These are phyloP conservation scores for Mrakia blollopis DNA, from an alignment of 768 basidiomycete genomes.

Conservation along the genomic window DNA sequence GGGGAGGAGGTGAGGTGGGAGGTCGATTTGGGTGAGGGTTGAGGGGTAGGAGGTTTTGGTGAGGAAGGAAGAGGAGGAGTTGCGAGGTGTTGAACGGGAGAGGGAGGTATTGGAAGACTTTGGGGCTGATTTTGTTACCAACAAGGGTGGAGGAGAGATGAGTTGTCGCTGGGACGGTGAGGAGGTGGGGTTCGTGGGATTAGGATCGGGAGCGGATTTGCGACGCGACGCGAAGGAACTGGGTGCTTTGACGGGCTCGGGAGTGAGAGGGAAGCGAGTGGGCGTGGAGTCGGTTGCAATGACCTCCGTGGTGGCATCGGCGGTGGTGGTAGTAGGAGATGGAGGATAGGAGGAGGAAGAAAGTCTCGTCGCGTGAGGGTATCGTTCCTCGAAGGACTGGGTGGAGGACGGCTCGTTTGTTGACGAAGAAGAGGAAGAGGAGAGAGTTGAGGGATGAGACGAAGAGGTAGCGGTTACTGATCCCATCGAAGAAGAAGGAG, in stretches of 20 bases:
- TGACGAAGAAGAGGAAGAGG: too few species aligned
- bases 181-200: not conserved
- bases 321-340: not conserved
- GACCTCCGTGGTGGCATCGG: not conserved
- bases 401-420: not conserved
- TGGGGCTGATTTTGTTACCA: not conserved
- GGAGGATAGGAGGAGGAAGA: not conserved
- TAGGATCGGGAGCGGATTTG: too few species aligned
- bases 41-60: not conserved
- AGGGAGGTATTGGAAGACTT: not conserved
- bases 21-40: not conserved
- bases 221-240: not conserved
- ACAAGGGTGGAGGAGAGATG: not conserved
- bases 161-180: not conserved
- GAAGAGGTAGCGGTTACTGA: too few species aligned
- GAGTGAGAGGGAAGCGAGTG: not conserved
- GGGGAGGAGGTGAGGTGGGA: not conserved
- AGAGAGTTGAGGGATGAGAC: too few species aligned
- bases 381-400: conserved; percentile 12
- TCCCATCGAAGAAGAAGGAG: not conserved
- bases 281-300: not conserved
- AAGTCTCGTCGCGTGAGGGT: not conserved
- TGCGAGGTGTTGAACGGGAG: not conserved
- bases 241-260: not conserved
- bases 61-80: not conserved